Conservation (phyloP, 2,329 filamentous ascomycete genomes). For the Phialophora tarda region DNA sequence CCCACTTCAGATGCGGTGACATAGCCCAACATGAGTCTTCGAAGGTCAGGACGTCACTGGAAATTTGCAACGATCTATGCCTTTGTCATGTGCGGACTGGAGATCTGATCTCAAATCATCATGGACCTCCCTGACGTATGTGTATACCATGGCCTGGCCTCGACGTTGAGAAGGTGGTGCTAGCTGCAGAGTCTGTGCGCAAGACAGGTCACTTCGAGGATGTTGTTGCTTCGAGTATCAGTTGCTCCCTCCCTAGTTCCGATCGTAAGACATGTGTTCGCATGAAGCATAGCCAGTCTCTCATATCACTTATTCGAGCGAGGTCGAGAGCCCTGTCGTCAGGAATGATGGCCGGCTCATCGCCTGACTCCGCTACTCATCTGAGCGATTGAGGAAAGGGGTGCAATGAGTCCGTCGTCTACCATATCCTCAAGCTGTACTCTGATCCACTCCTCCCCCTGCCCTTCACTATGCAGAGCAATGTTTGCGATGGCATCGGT, state of each 20-base stretch:
- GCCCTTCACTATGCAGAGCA: conserved; percentile 1
- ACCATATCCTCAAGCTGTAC: conserved; percentile 37
- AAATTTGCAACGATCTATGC: neutral
- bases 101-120: neutral
- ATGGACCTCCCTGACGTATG: neutral
- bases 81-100: neutral
- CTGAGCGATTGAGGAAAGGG: neutral
- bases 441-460: conserved; percentile 31
- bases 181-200: neutral
- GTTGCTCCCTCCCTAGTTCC: neutral
- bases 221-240: neutral
- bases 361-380: neutral
- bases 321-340: neutral
- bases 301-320: neutral
- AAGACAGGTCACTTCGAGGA: neutral
- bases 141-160: neutral
- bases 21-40: neutral
- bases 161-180: neutral
- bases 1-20: neutral
- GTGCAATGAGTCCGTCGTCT: conserved; percentile 35
- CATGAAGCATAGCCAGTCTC: neutral
- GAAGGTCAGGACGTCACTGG: neutral
- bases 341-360: neutral
- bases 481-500: conserved; percentile 12
- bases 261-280: neutral